phyloP scores from a whole-genome alignment of 2,329 filamentous ascomycete genomes.

The Penicillium digitatum region DNA sequence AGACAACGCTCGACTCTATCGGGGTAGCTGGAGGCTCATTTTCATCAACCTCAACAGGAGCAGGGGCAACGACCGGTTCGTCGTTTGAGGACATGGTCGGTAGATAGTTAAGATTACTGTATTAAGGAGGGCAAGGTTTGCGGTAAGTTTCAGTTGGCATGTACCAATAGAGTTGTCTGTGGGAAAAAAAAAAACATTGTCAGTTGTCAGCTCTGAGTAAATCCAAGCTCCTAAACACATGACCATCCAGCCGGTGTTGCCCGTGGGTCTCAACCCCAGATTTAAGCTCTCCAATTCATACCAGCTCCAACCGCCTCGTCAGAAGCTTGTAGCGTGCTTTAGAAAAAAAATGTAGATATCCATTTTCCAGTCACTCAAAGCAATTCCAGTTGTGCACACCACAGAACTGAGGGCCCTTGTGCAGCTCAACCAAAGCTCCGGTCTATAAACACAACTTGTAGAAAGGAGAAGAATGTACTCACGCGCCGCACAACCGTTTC shows the following conservation, averaged over 20 bases:
- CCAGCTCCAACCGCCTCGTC: not conserved
- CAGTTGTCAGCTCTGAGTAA: not conserved
- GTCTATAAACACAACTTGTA: slow-evolving; percentile 2
- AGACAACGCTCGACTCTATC: slow-evolving; percentile 32
- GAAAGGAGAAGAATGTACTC: slow-evolving; percentile 13
- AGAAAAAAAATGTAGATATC: not conserved
- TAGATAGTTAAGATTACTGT: slow-evolving; percentile 2
- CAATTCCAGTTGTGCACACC: not conserved
- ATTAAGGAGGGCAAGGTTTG: not conserved
- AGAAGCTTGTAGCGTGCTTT: not conserved
- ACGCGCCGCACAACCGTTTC: slow-evolving; percentile 12
- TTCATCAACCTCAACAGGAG: slow-evolving; percentile 25
- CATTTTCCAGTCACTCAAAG: not conserved
- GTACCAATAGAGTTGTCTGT: not conserved
- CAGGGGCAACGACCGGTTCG: slow-evolving; percentile 26
- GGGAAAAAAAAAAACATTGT: not conserved
- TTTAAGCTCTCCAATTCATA: not conserved
- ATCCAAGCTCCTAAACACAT: not conserved
- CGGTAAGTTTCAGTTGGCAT: not conserved
- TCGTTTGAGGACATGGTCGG: slow-evolving; percentile 35
- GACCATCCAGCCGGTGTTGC: not conserved
- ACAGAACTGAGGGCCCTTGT: not conserved
- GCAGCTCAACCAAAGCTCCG: not conserved
- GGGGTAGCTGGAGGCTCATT: slow-evolving; percentile 34
- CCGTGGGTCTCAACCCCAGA: not conserved